Evolutionary conservation across 2,329 filamentous ascomycete species (phyloP), one percentile per base, ranked within the genome.

Genomic region (Chaetomiaceae sp.): DNA sequence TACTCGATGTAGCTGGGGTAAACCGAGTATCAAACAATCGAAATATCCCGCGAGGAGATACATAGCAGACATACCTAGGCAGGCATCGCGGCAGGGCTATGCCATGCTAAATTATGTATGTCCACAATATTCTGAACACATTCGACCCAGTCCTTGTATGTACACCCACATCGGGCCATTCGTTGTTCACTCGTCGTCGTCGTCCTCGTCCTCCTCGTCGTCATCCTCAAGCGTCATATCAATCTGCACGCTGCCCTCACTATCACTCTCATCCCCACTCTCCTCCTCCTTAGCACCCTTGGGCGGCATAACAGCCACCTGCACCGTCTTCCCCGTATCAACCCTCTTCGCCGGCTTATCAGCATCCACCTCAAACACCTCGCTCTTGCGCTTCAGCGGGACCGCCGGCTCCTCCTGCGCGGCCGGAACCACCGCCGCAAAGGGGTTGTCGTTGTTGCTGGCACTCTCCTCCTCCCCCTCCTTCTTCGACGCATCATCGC

Each of bases 151-250:
- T n/a, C n/a, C n/a, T n/a, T n/a, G 39, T 19, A 20, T 27, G 25
- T 27, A 27, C 25, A n/a, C n/a, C n/a, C n/a, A n/a, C n/a, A n/a
- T n/a, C n/a, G n/a, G n/a, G n/a, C n/a, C n/a, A n/a, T n/a, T n/a
- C n/a, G n/a, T n/a, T n/a, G n/a, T 9, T 33, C 14, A 55, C 3
- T 63, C 50, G 9, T 62, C 56, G 5, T 55, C 57, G 2, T 62
- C 59, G 3, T 62, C 62, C 0, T 65, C 63, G n/a, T 62, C 66
- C 0, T 67, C 63, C 1, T 68, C 74, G 1, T 71, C 71, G 9
- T 75, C 73, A 14, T 76, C 75, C 9, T 82, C 78, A 9, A 82
- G 63, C 40, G 79, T 77, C 76, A 81, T 81, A 48, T 81, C 78
- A 50, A 82, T 66, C 64, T 81, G 76, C 12, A 81, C 73, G 52